Evolutionary conservation across 2,329 filamentous ascomycete genomes (phyloP).

Genomic region (Aspergillus phoenicis): DNA sequence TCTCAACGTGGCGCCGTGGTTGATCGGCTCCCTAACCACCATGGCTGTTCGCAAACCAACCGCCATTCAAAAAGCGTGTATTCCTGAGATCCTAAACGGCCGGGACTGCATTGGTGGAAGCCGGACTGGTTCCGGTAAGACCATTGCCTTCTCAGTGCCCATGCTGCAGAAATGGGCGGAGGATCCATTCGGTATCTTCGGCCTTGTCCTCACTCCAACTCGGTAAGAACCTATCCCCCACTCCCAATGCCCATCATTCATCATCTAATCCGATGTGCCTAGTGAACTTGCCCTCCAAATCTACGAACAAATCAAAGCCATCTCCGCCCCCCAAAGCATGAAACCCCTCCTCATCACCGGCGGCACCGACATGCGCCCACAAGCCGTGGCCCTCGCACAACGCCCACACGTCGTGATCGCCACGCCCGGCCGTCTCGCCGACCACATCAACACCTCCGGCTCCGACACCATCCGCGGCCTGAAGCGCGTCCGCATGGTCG

Average conservation of each 20-base stretch:
- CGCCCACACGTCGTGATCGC: conserved; percentile 92
- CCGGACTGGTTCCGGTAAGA: conserved; percentile 95
- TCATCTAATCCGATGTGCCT: not conserved
- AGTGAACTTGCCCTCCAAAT: conserved; percentile 94
- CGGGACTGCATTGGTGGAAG: conserved; percentile 94
- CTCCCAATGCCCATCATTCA: not conserved
- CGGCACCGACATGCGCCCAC: conserved; percentile 86
- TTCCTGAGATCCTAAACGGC: conserved; percentile 88
- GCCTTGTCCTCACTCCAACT: conserved; percentile 84
- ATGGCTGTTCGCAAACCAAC: conserved; percentile 88
- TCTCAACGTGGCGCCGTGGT: conserved; percentile 79
- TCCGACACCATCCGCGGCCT: conserved; percentile 86
- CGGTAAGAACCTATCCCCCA: conserved; percentile 51
- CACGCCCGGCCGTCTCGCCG: conserved; percentile 87
- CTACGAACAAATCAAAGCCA: conserved; percentile 91
- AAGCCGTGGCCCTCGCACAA: conserved; percentile 79
- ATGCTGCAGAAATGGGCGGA: conserved; percentile 92
- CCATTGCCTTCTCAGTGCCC: conserved; percentile 90
- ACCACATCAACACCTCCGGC: conserved; percentile 89
- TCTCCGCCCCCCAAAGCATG: conserved; percentile 82
- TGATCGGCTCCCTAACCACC: conserved; percentile 73
- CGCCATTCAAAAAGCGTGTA: conserved; percentile 88
- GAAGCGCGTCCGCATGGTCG: conserved; percentile 76
- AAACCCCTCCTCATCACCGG: conserved; percentile 90
- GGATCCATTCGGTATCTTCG: conserved; percentile 90